phyloP scores from a whole-genome alignment of 352 stramenopile species.

The Pythium chondricola region DNA sequence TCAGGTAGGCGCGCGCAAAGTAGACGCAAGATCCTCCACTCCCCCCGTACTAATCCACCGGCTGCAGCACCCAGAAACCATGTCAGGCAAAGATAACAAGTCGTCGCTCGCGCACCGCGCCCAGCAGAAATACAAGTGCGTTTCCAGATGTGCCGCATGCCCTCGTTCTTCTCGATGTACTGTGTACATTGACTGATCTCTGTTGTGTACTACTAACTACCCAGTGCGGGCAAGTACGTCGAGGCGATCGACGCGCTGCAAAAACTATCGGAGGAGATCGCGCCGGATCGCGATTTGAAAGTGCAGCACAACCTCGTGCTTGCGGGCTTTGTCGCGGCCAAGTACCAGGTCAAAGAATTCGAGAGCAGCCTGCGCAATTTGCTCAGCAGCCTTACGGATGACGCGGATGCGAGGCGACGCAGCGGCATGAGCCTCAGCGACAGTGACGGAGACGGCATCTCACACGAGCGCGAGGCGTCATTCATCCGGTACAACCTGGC shows the following conservation, averaged over 20 bases:
- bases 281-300: constrained; percentile 66
- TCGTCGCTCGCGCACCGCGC: constrained; percentile 79
- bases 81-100: constrained; percentile 80
- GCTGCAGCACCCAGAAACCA: constrained; percentile 14
- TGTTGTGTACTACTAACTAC: neutral
- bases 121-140: constrained; percentile 86
- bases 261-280: constrained; percentile 79
- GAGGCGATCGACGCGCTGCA: constrained; percentile 79
- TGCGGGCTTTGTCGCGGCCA: constrained; percentile 53
- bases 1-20: too few relatives aligned
- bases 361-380: constrained; percentile 63
- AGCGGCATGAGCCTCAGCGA: constrained; percentile 1
- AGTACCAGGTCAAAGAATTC: constrained; percentile 63
- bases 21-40: too few relatives aligned
- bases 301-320: constrained; percentile 83
- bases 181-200: neutral
- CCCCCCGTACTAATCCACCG: too few relatives aligned
- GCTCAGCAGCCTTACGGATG: constrained; percentile 31
- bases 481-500: constrained; percentile 91
- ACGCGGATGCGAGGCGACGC: constrained; percentile 39
- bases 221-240: constrained; percentile 80
- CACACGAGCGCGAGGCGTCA: constrained; percentile 77
- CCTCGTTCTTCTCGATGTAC: neutral
- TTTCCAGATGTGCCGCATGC: constrained; percentile 3
- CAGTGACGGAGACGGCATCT: constrained; percentile 24